A percentile compares a stretch with the other conserved stretches of the same genome.
These are phyloP conservation scores for Mucor sp. DNA, from an alignment of 371 early-diverging fungal genomes.

Conservation along the genomic window DNA sequence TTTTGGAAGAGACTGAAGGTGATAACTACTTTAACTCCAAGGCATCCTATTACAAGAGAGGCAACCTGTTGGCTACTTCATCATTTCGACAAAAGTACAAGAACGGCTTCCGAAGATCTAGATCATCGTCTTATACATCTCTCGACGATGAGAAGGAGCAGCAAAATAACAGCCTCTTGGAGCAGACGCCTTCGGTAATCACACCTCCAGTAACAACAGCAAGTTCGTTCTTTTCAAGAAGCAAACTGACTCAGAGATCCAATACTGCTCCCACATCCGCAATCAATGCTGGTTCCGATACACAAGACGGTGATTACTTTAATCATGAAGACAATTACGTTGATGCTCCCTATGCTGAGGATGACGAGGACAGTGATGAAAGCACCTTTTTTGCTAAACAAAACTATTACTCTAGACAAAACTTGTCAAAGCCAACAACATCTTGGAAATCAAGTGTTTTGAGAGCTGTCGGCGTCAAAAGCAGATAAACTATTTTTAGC, in stretches of 20 bases:
- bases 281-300: not conserved
- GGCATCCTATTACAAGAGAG: slow-evolving; percentile 2
- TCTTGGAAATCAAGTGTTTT: slow-evolving; percentile 3
- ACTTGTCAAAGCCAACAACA: not conserved
- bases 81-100: slow-evolving; percentile 4
- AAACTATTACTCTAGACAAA: slow-evolving; percentile 1
- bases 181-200: not conserved
- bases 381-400: not conserved
- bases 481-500: slow-evolving; percentile 1
- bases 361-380: not conserved
- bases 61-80: not conserved
- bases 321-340: not conserved
- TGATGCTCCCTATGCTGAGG: not conserved
- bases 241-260: not conserved
- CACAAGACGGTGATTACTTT: slow-evolving; percentile 1
- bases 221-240: not conserved
- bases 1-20: not conserved
- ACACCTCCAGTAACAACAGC: not conserved
- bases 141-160: not conserved
- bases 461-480: slow-evolving; percentile 4
- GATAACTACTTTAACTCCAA: not conserved
- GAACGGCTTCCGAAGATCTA: slow-evolving; percentile 1
- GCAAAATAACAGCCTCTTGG: not conserved
- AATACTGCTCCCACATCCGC: not conserved
- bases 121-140: slow-evolving; percentile 2